Base-by-base conservation (phyloP, 192 early-diverging fungal genomes). In the Coemansia sp. region DNA sequence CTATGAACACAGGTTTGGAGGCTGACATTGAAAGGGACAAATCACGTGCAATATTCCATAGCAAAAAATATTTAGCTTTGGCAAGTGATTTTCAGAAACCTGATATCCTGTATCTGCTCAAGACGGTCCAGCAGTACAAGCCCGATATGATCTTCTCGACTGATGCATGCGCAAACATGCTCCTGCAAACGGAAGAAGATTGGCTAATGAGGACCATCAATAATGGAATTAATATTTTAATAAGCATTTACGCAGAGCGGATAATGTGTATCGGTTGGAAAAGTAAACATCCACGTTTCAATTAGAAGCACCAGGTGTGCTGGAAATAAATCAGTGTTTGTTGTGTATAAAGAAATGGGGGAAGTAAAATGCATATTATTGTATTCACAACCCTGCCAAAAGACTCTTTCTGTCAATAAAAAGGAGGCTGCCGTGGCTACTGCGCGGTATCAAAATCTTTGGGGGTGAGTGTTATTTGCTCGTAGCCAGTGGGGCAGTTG, bases 251-350 rank as follows among this genome's bases (percentile, higher is more conserved):
- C 8, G 12, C 7, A 4, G 40, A 43, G 18, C 4, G 18, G 33
- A 34, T n/a, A 43, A 43, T 15, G 48, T 21, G 3, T 23, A 8
- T 8, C 20, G 13, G 57, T 37, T 26, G 48, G 62, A 21, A 33
- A 26, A n/a, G 31, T 21, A 33, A 63, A 53, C 49, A 37, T 63
- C 62, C 62, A 63, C 61, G 61, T 63, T 21, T 7, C 46, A 35
- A 57, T 57, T 35, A 9, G 1, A 3, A 25, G 6, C 31, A 23
- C 5, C 21, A 33, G 60, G 16, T 59, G 21, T 29, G 34, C 15
- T 8, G n/a, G 34, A 59, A 21, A 56, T 28, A 20, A 37, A 3
- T 30, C 5, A 8, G 58, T 42, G 20, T 13, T 51, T 51, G 48
- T 51, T 51, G 20, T 15, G 7, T 25, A 25, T 6, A 49, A 49